These are phyloP conservation scores for Begonia fuchsioides DNA, from an alignment of 306 rosid species.

Conservation along the genomic window DNA sequence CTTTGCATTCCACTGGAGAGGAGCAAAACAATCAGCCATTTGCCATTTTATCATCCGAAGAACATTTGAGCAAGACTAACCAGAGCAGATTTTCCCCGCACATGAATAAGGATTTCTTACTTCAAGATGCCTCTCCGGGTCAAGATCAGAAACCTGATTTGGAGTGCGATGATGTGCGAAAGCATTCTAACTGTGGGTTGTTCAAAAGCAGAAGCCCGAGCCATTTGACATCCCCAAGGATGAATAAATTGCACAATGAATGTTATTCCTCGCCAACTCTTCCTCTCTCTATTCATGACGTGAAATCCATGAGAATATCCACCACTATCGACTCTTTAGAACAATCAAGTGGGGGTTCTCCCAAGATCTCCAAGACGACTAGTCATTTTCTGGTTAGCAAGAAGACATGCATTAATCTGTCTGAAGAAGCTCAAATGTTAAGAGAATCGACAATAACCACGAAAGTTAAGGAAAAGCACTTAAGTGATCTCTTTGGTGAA, in stretches of 20 bases:
- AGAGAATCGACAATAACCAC: too few relatives aligned
- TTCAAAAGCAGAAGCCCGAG: not conserved
- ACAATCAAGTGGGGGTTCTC: constrained; percentile 32
- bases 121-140: not conserved
- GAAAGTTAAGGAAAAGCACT: constrained; percentile 19
- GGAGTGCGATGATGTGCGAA: not conserved
- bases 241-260: constrained; percentile 18
- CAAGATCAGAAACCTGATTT: not conserved
- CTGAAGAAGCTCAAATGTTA: constrained; percentile 3
- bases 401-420: constrained; percentile 27
- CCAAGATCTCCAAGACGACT: constrained; percentile 29
- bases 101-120: not conserved
- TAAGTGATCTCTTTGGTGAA: constrained; percentile 16
- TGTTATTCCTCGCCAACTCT: constrained; percentile 20
- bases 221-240: constrained; percentile 17
- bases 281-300: constrained; percentile 30
- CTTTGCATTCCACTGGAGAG: not conserved
- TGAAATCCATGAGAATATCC: constrained; percentile 32
- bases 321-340: constrained; percentile 29
- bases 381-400: constrained; percentile 32
- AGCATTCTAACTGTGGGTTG: not conserved
- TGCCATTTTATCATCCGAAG: not conserved
- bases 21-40: not conserved
- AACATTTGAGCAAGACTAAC: not conserved
- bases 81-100: too few relatives aligned